A percentile compares a stretch with the other conserved stretches of the same genome.
These are phyloP conservation scores for Botrytis galanthina DNA, from an alignment of 2,329 filamentous ascomycete species.

Conservation along the genomic window DNA sequence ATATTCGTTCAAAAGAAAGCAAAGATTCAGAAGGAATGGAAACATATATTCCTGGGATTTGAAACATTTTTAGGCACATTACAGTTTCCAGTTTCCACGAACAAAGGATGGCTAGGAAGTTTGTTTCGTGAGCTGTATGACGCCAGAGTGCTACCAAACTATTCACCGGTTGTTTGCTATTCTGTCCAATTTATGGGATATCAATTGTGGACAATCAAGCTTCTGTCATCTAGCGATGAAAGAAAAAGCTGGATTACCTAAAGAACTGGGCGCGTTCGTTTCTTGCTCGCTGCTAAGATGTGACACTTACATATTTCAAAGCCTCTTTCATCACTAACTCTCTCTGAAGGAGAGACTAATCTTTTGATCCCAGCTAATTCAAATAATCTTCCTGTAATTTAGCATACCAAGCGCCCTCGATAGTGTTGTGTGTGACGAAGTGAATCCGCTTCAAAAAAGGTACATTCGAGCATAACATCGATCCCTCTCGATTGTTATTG, in stretches of 20 bases:
- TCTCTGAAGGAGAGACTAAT: not conserved
- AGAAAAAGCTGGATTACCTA: not conserved
- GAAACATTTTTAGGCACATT: not conserved
- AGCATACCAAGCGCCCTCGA: not conserved
- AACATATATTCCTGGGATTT: not conserved
- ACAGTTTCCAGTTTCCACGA: not conserved
- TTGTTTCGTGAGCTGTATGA: not conserved
- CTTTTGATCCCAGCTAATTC: not conserved
- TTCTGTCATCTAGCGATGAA: not conserved
- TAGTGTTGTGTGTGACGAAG: not conserved
- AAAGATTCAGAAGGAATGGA: not conserved
- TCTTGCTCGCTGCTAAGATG: not conserved
- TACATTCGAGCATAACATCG: no score
- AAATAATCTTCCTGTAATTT: not conserved
- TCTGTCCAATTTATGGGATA: not conserved
- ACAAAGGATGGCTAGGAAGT: not conserved
- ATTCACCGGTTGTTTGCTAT: not conserved
- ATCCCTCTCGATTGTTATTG: no score
- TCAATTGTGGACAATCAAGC: not conserved
- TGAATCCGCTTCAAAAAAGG: not conserved
- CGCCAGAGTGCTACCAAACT: not conserved
- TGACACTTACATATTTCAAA: not conserved
- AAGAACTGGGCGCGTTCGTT: not conserved
- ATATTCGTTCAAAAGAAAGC: not conserved
- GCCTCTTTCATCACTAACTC: not conserved